Percentiles rank a stretch among this genome's conserved stretches.
Evolutionary conservation across 202 grass and related monocot genomes (phyloP).

Genomic region (Cymbopogon flexuosus): DNA sequence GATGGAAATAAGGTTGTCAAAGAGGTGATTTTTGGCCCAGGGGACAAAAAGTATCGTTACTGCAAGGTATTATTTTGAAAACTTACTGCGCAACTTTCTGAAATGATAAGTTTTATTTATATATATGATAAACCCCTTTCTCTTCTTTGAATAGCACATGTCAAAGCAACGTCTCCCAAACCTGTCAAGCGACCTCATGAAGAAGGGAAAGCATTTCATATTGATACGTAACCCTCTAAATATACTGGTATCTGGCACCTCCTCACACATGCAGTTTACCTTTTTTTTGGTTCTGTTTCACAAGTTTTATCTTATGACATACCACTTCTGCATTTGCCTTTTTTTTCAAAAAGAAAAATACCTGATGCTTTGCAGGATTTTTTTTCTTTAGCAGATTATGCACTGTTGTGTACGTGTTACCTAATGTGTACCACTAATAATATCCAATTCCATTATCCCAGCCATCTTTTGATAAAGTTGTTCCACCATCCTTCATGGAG

Average conservation of each 20-base stretch:
- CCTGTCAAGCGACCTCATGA: constrained; percentile 68
- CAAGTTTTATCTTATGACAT: background rate
- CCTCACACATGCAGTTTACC: background rate
- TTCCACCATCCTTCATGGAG: constrained; percentile 78
- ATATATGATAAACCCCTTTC: background rate
- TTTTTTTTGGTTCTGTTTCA: background rate
- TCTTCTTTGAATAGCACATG: constrained; percentile 57
- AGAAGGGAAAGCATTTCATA: constrained; percentile 96
- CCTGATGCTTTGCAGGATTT: background rate
- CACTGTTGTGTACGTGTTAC: constrained; percentile 10
- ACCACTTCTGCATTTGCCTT: background rate
- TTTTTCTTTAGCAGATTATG: constrained; percentile 24
- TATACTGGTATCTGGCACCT: constrained; percentile 61
- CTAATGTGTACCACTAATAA: constrained; percentile 20
- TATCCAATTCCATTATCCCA: constrained; percentile 34
- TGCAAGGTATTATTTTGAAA: constrained; percentile 62
- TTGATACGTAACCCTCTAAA: constrained; percentile 86
- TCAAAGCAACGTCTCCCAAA: constrained; percentile 78
- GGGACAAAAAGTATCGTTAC: constrained; percentile 68
- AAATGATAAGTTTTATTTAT: background rate
- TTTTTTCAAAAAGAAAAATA: background rate
- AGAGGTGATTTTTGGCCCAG: constrained; percentile 80
- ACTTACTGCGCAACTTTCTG: background rate
- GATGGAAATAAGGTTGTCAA: constrained; percentile 81
- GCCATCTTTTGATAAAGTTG: constrained; percentile 88